Base-by-base conservation (phyloP, 345 rosid species). In the Boechera divaricarpa region DNA sequence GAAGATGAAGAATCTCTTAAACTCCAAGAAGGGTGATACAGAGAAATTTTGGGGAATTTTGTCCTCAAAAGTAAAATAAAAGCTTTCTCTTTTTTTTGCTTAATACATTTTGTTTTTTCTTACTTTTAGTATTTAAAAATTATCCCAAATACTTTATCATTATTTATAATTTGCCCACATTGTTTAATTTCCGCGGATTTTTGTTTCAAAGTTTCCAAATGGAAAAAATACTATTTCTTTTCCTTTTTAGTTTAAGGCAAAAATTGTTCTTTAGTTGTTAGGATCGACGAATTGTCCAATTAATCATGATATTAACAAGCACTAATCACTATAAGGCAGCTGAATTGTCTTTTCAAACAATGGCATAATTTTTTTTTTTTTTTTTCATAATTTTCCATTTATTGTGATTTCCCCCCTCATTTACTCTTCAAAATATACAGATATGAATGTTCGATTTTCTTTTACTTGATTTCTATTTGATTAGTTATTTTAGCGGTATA, bases 1-100 rank as follows among this genome's bases (percentile, higher is more conserved):
- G 72, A 61, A n/a, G 48, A 42, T 2, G 48, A 44, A 13, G 66
- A 60, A 16, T 45, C 39, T 75, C 42, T 49, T 67, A 6, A 52
- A 52, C 61, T 8, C 53, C 7, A 13, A 41, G 13, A 2, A 61
- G 45, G 63, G 69, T 54, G 63, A 61, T 51, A 48, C 45, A 63
- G 42, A 77, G 63, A 77, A 70, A 53, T 54, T 70, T 61, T 1
- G 44, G 7, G 42, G 16, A 77, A 36, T 71, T 56, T 64, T 28
- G 81, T 78, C 78, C 82, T 73, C 26, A 52, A 53, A 67, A 49
- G 74, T 67, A 70, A 71, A 55, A 32, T 32, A 9, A 77, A 71
- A 56, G 72, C 11, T 44, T 63, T 70, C 66, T 54, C 52, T 64
- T 56, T 71, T 71, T 45, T 24, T 35, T 21, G 24, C 36, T 70